phyloP scores from a whole-genome alignment of 805 yeast species.

The Saturnispora besseyi region DNA sequence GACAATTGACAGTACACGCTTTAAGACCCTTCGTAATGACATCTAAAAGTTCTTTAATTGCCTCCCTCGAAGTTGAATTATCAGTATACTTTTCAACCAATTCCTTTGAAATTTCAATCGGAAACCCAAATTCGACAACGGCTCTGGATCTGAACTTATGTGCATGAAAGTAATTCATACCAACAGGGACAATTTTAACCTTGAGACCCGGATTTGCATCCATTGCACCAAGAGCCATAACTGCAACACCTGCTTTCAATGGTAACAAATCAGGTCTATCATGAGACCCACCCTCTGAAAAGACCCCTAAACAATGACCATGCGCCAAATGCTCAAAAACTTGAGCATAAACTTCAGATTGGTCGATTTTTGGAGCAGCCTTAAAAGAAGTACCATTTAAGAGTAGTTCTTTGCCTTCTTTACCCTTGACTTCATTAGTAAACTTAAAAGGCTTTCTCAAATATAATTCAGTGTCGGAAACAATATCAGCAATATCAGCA shows the following conservation, averaged over 20 bases:
- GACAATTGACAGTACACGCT: conserved; percentile 81
- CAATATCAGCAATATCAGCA: conserved; percentile 56
- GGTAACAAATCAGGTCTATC: conserved; percentile 90
- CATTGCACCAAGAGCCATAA: conserved; percentile 96
- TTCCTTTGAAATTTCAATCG: conserved; percentile 55
- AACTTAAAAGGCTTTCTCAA: conserved; percentile 60
- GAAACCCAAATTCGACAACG: conserved; percentile 88
- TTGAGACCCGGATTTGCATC: conserved; percentile 64
- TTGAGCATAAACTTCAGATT: conserved; percentile 68
- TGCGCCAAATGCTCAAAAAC: conserved; percentile 78
- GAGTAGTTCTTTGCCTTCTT: conserved; percentile 34
- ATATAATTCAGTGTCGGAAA: conserved; percentile 61
- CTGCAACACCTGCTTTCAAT: conserved; percentile 93
- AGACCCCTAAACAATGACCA: conserved; percentile 82
- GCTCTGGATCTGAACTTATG: conserved; percentile 94
- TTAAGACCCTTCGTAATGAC: conserved; percentile 63
- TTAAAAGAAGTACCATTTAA: conserved; percentile 49
- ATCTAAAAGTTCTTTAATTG: conserved; percentile 64
- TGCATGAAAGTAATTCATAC: conserved; percentile 94
- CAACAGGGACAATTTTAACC: conserved; percentile 90
- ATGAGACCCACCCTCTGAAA: conserved; percentile 98
- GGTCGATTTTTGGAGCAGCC: conserved; percentile 78
- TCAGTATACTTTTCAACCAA: conserved; percentile 57
- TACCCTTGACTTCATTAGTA: conserved; percentile 31
- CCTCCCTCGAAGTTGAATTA: conserved; percentile 54